A percentile compares a stretch with the other conserved stretches of the same genome.
phyloP scores from a whole-genome alignment of 2,329 filamentous ascomycete genomes.

The Thielaviopsis punctulata region DNA sequence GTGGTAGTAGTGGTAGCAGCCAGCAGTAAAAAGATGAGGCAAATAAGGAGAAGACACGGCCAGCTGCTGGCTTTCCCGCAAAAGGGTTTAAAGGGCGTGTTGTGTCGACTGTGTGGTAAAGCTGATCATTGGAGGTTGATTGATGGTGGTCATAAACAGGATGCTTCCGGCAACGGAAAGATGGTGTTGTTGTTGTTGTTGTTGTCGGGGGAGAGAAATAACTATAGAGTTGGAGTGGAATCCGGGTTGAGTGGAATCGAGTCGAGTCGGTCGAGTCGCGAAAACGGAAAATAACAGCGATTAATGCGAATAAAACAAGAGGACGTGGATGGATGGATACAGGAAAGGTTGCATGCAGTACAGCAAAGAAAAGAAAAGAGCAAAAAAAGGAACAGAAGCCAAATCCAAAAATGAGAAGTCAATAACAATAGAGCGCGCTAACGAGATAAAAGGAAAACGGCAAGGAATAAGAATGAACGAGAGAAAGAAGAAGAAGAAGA shows the following conservation, averaged over 20 bases:
- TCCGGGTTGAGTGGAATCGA: too few species aligned
- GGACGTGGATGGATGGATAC: not conserved
- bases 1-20: too few species aligned
- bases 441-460: not conserved
- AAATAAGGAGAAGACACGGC: constrained; percentile 15
- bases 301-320: not conserved
- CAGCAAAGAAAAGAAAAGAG: not conserved
- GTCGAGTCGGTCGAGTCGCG: not conserved
- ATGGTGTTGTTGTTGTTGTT: too few species aligned
- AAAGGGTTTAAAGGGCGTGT: constrained; percentile 52
- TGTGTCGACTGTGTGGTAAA: constrained; percentile 30
- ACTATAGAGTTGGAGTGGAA: too few species aligned
- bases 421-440: not conserved
- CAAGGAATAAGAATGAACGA: not conserved
- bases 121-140: constrained; percentile 32
- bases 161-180: constrained; percentile 25
- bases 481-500: not conserved
- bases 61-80: constrained; percentile 43
- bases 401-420: not conserved
- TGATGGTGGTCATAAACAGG: not conserved
- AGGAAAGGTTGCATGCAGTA: not conserved
- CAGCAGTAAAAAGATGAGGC: not conserved
- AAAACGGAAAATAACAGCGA: not conserved
- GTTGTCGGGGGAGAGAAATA: too few species aligned
- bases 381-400: not conserved